Conservation (phyloP, 345 rosid genomes). For the Litchi chinensis region DNA sequence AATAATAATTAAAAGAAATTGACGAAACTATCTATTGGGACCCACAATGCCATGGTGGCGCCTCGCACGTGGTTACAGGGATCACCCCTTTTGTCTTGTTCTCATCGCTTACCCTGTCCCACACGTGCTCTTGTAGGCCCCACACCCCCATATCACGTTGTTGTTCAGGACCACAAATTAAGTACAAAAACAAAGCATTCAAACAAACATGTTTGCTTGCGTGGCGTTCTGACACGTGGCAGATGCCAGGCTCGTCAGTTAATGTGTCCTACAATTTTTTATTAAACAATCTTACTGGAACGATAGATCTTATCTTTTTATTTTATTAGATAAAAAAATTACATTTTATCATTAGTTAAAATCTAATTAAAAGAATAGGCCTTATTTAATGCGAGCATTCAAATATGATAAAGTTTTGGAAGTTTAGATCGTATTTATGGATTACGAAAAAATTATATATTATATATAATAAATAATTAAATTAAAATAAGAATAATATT, state of each 20-base stretch:
- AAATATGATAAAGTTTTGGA: too few species aligned
- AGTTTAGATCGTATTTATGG: too few species aligned
- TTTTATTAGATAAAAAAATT: too few species aligned
- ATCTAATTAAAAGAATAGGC: too few species aligned
- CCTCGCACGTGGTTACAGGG: neutral
- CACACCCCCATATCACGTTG: conserved; percentile 11
- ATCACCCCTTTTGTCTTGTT: neutral
- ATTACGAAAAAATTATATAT: too few species aligned
- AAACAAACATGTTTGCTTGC: neutral
- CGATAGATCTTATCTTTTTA: too few species aligned
- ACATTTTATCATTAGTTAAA: too few species aligned
- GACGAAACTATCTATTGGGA: neutral
- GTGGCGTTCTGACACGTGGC: conserved; percentile 32
- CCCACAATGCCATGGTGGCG: conserved; percentile 29
- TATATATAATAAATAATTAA: too few species aligned
- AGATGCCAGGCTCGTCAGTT: conserved; percentile 27
- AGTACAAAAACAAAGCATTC: neutral
- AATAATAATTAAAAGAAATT: neutral
- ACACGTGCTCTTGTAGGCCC: conserved; percentile 33
- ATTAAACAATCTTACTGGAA: too few species aligned
- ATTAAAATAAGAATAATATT: too few species aligned
- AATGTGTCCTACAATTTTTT: neutral
- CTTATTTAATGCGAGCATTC: too few species aligned
- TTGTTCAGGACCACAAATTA: conserved; percentile 3
- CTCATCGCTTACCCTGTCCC: conserved; percentile 19